Conservation (phyloP, 2,329 filamentous ascomycete genomes). For the Fusarium clavum region DNA sequence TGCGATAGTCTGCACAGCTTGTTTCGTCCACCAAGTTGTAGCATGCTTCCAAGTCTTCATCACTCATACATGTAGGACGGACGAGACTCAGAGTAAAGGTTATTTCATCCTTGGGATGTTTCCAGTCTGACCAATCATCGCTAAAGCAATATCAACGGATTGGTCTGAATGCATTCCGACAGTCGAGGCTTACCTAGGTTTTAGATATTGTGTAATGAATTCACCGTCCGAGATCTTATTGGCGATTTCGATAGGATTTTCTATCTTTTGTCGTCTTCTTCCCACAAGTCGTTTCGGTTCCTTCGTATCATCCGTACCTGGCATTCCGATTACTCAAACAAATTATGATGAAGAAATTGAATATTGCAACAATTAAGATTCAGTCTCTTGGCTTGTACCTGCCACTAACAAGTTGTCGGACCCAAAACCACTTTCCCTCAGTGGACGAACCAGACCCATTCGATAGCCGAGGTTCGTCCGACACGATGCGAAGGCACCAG, state of each 20-base stretch:
- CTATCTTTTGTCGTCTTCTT: conserved; percentile 29
- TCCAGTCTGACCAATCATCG: conserved; percentile 59
- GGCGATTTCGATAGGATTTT: conserved; percentile 59
- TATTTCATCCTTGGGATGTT: conserved; percentile 58
- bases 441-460: not conserved
- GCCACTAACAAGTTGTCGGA: conserved; percentile 28
- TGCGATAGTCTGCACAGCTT: conserved; percentile 72
- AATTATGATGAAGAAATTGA: not conserved
- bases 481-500: conserved; percentile 15
- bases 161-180: not conserved
- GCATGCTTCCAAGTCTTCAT: conserved; percentile 63
- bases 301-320: conserved; percentile 8
- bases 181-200: conserved; percentile 55
- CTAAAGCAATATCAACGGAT: conserved; percentile 9
- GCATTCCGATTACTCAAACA: conserved; percentile 14
- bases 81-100: conserved; percentile 60
- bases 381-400: not conserved
- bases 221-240: conserved; percentile 60
- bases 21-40: conserved; percentile 71
- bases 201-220: conserved; percentile 63
- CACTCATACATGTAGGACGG: conserved; percentile 53
- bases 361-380: not conserved
- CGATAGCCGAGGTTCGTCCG: conserved; percentile 40
- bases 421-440: not conserved
- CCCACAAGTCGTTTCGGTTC: conserved; percentile 19